Base-by-base conservation (phyloP, 2,329 filamentous ascomycete species). In the Colletotrichum euphorbiae region DNA sequence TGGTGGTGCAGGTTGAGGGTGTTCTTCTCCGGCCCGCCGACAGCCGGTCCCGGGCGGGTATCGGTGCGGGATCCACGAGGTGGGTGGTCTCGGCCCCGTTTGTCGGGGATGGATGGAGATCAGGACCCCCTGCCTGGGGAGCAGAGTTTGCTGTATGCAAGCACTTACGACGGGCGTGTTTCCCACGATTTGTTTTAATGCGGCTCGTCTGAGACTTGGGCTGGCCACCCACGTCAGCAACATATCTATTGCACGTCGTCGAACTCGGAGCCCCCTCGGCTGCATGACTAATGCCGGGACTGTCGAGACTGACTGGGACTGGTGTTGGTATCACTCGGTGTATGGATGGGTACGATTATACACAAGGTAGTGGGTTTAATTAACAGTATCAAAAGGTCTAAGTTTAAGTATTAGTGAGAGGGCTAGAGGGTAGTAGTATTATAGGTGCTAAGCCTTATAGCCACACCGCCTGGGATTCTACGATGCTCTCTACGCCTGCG, bases 41-140 rank as follows among this genome's bases (percentile, higher is more conserved):
- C 24, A 68, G 65, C 65, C 65, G 65, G 43, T 50, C 54, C 28
- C 65, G 54, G 65, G 54, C 65, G 65, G 65, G 24, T 68, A 28
- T 68, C 65, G 65, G 65, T 38, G 40, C 40, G 62, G 54, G 65
- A 54, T 65, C 48, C 42, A 58, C 60, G 60, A 1, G 15, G 31
- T n/a, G 45, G 46, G 38, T 24, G 54, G 54, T 11, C 62, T 46
- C 65, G 61, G 65, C 61, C 61, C 61, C 65, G 54, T 65, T 50
- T 65, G 61, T 65, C 54, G 61, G 65, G 52, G 46, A 65, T 42
- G 17, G 15, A 54, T 58, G 60, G 52, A 13, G 61, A 31, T 33
- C 43, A 42, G 45, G 54, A n/a, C 31, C 13, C n/a, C 40, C 33
- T 65, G 38, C 28, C 13, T 6, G 19, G 21, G 28, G n/a, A 15